Base-by-base conservation (phyloP, 2,329 filamentous ascomycete genomes). In the Ophiostoma sp. region DNA sequence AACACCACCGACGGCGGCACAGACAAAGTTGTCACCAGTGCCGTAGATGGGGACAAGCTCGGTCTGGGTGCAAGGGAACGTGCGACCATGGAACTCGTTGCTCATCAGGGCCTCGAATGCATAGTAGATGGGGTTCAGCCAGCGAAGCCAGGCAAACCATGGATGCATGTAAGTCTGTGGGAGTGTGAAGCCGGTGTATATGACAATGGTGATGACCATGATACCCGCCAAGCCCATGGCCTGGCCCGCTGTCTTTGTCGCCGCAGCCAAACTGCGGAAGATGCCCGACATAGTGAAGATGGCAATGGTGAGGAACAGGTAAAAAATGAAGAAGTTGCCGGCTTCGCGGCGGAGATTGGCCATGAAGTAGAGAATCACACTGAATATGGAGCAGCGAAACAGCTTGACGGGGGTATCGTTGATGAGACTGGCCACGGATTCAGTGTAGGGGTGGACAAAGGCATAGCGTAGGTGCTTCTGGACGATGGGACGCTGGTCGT, bases 401-500 rank as follows among this genome's bases (percentile, higher is more conserved):
- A 97, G 82, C 81, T 95, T 97, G 82, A 93, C 93, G 0, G 95
- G 95, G 82, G 97, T 83, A 77, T 98, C 95, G 75, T 89, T 92
- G 36, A 97, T 82, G 90, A 97, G 95, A 6, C 92, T 95, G 0
- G 93, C 90, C 74, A 93, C 86, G 17, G 94, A 93, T 85, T 98
- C 94, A 19, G 94, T 92, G 15, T 92, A 93, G 0, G 95, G 94
- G 78, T 97, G 94, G 78, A 97, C 97, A n/a, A 97, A 86, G 19
- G 94, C 94, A 80, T 97, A 97, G 74, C 92, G 89, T 72, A 87
- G 84, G 78, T 98, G 95, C 80, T 97, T 97, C 80, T 97, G 94
- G 75, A 98, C 93, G 77, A 97, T 97, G 1, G 93, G 92, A 48
- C 95, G 91, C 87, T 97, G 94, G 1, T 93, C 89, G 79, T 96